Base-by-base conservation (phyloP, 2,329 filamentous ascomycete genomes). In the Pseudomassariella vexata region DNA sequence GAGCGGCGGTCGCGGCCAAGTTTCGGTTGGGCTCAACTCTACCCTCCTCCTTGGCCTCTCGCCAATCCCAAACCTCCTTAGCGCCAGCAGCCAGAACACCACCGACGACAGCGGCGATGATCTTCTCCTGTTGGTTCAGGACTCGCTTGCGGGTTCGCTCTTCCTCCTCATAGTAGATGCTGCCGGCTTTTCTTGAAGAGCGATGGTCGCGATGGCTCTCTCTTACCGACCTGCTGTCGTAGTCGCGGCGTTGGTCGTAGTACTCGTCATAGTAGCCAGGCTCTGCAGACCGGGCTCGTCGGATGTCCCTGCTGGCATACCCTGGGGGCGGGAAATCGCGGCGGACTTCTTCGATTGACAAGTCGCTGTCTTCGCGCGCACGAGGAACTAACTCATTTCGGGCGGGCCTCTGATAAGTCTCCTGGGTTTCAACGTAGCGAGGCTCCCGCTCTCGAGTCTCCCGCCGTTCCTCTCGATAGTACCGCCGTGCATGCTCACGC, bases 271-370 rank as follows among this genome's bases (percentile, higher is more conserved):
- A 73, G 48, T 76, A 67, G 39, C 65, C 62, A 27, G 71, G 67
- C 35, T 80, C 79, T 35, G 72, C 73, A 6, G 82, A 85, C 47
- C 79, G 73, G 45, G 80, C 67, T 36, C 81, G 74, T 44, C 76
- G 72, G 22, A 70, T 50, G 39, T 74, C 73, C 34, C 58, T 50
- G 34, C 58, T 42, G n/a, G 49, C 56, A 39, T 67, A 64, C 22
- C 71, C 78, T 5, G 80, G 82, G 6, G 86, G 85, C 19, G 85
- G 85, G 49, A 94, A 94, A 46, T 94, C 85, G 45, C 87, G 79
- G 42, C 78, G 77, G 38, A 94, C 78, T 60, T 94, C 85, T 61
- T 95, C 89, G 52, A 94, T 61, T 3, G 80, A 80, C 17, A 82
- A 63, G 27, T 81, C 79, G 56, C 82, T 88, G 49, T 87, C 82